phyloP scores from a whole-genome alignment of 75 land plant genomes.

The Pinus tabuliformis region DNA sequence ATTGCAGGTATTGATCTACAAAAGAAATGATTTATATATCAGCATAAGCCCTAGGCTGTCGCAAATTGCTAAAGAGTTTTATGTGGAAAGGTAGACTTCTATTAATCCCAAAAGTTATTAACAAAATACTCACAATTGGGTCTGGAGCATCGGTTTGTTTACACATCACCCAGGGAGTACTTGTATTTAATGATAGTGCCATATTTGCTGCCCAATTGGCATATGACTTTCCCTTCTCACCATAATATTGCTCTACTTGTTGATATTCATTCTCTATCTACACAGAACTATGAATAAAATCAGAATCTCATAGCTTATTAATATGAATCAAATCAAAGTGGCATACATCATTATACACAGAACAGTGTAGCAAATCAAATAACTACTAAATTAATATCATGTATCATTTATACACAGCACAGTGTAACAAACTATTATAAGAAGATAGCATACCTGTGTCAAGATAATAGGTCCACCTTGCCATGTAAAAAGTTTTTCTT shows the following conservation, averaged over 20 bases:
- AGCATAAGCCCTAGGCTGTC: not conserved
- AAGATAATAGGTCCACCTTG: slow-evolving; percentile 94
- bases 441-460: slow-evolving; percentile 52
- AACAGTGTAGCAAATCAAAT: not conserved
- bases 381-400: not conserved
- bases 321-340: not conserved
- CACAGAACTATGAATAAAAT: not conserved
- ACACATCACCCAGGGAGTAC: slow-evolving; percentile 76
- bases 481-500: slow-evolving; percentile 58
- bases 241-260: slow-evolving; percentile 31
- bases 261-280: slow-evolving; percentile 86
- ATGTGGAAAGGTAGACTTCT: not conserved
- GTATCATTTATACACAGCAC: no score
- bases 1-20: slow-evolving; percentile 63
- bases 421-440: not conserved
- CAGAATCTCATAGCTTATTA: no score
- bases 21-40: not conserved
- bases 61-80: not conserved
- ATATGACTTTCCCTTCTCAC: slow-evolving; percentile 43
- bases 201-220: slow-evolving; percentile 63
- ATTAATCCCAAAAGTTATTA: not conserved
- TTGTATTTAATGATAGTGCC: slow-evolving; percentile 29
- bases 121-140: slow-evolving; percentile 35
- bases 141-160: slow-evolving; percentile 69
- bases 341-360: slow-evolving; percentile 4